A percentile compares a stretch with the other conserved stretches of the same genome.
phyloP scores from a whole-genome alignment of 768 basidiomycete species.

The Boletales sp. region DNA sequence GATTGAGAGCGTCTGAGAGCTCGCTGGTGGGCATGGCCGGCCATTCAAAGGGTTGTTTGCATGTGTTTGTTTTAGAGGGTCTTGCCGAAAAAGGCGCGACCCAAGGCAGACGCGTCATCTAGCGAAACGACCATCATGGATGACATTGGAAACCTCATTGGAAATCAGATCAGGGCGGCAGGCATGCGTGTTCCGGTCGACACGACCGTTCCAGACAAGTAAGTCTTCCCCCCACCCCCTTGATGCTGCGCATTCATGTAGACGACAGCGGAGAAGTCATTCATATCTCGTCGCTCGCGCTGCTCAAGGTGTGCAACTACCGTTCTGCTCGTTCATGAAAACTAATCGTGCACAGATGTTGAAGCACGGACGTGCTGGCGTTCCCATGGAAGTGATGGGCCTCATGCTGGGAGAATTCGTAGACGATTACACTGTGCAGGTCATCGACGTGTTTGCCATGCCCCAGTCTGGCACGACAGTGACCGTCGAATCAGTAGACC shows the following conservation, averaged over 20 bases:
- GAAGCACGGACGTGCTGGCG: constrained; percentile 97
- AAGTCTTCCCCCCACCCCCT: constrained; percentile 15
- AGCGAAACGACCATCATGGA: constrained; percentile 19
- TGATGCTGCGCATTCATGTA: constrained; percentile 1
- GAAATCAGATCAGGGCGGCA: constrained; percentile 43
- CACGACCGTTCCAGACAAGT: constrained; percentile 73
- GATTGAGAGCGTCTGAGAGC: constrained; percentile 77
- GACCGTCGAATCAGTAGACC: constrained; percentile 96
- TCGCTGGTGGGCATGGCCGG: constrained; percentile 61
- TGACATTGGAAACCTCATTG: constrained; percentile 53
- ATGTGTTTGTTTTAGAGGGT: constrained; percentile 28
- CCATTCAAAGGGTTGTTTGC: constrained; percentile 20
- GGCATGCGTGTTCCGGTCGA: constrained; percentile 43
- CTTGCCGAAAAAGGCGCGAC: constrained; percentile 20
- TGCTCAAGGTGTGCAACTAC: constrained; percentile 73
- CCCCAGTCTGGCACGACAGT: constrained; percentile 97
- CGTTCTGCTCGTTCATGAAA: neutral
- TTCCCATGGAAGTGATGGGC: constrained; percentile 99
- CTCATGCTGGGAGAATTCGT: constrained; percentile 98
- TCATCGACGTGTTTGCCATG: constrained; percentile 98
- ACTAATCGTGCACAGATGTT: constrained; percentile 70
- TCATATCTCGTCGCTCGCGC: constrained; percentile 95
- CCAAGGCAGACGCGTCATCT: constrained; percentile 38
- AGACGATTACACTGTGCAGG: constrained; percentile 93
- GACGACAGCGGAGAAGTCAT: constrained; percentile 80